A percentile compares a stretch with the other conserved stretches of the same genome.
Evolutionary conservation across 306 rosid genomes (phyloP).

Genomic region (Trifolium repens): DNA sequence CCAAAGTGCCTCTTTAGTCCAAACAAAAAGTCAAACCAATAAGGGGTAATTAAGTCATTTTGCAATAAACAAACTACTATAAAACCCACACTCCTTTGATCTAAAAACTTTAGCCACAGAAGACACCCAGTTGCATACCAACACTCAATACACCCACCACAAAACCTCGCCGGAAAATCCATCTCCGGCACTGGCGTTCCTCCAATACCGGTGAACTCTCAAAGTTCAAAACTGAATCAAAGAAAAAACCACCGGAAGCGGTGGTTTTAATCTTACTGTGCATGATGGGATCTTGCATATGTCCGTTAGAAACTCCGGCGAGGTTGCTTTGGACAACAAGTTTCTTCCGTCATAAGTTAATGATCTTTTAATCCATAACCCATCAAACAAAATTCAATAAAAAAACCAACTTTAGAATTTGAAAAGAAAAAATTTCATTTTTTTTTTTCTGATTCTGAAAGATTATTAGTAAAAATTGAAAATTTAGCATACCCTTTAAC

Average conservation of each 20-base stretch:
- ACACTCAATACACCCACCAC: not conserved
- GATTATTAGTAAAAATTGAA: not conserved
- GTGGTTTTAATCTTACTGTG: conserved; percentile 54
- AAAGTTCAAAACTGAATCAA: conserved; percentile 39
- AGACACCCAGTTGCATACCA: conserved; percentile 41
- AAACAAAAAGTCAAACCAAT: not conserved
- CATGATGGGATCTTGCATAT: conserved; percentile 92
- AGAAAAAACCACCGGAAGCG: conserved; percentile 31
- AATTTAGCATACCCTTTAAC: not conserved
- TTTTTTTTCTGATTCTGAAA: conserved; percentile 26
- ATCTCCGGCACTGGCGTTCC: conserved; percentile 40
- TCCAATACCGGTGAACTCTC: not conserved
- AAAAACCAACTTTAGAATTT: not conserved
- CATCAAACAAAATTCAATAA: not conserved
- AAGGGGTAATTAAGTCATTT: conserved; percentile 53
- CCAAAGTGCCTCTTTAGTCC: too few relatives aligned
- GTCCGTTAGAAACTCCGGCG: conserved; percentile 87
- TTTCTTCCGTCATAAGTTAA: conserved; percentile 98
- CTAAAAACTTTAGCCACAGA: conserved; percentile 65
- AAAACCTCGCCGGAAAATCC: conserved; percentile 41
- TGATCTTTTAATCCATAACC: conserved; percentile 67
- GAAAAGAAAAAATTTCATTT: not conserved
- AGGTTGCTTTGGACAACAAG: conserved; percentile 97
- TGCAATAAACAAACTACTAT: not conserved
- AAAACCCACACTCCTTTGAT: conserved; percentile 38